Evolutionary conservation across 257 asterid species (phyloP).

Genomic region (Echites panduratus): DNA sequence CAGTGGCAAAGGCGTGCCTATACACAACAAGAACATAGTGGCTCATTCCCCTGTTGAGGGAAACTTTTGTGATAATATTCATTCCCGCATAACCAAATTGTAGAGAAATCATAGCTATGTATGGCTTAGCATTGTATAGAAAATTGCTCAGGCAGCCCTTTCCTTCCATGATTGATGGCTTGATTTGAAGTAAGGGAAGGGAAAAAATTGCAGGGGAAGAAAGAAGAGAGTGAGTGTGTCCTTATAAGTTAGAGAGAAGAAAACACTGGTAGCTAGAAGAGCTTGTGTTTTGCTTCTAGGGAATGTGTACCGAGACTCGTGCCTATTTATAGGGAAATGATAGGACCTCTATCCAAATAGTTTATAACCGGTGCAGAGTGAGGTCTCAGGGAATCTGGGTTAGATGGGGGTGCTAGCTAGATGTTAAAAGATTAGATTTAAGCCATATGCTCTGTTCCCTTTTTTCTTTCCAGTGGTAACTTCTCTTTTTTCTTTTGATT

Average conservation of each 20-base stretch:
- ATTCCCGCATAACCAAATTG: constrained; percentile 97
- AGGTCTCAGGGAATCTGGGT: too few species aligned
- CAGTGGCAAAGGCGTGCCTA: constrained; percentile 92
- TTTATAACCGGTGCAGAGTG: neutral
- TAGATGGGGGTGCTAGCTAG: too few species aligned
- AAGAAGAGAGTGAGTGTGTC: neutral
- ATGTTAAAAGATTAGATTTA: too few species aligned
- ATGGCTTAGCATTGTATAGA: constrained; percentile 59
- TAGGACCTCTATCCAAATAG: constrained; percentile 13
- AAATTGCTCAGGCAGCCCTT: constrained; percentile 41
- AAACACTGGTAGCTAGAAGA: constrained; percentile 48
- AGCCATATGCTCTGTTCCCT: too few species aligned
- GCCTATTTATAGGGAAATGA: constrained; percentile 41
- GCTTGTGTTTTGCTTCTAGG: constrained; percentile 55
- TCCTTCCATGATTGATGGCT: constrained; percentile 46
- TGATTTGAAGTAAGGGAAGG: neutral
- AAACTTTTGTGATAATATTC: constrained; percentile 84
- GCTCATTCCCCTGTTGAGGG: constrained; percentile 89
- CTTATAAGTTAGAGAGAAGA: constrained; percentile 32
- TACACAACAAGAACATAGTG: constrained; percentile 91
- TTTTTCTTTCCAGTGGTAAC: too few species aligned
- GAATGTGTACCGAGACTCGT: constrained; percentile 16
- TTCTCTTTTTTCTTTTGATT: too few species aligned
- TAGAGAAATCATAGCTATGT: constrained; percentile 73
- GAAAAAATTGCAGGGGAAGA: neutral